Evolutionary conservation across 495 filamentous ascomycete species (phyloP).

Genomic region (Jackrogersella multiformis): DNA sequence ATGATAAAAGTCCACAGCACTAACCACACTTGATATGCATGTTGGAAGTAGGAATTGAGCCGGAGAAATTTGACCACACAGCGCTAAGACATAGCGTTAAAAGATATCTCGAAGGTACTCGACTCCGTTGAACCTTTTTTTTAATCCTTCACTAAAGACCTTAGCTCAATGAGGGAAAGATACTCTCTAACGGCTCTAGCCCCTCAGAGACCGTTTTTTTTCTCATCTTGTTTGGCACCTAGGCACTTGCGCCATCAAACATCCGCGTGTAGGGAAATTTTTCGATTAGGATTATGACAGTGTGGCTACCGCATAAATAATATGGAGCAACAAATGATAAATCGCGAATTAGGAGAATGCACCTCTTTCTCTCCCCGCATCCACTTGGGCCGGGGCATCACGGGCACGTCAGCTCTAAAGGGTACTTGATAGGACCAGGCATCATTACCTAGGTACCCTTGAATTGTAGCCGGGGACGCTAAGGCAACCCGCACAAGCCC

Average conservation of each 20-base stretch:
- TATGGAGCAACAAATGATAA: constrained; percentile 36
- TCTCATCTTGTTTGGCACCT: constrained; percentile 30
- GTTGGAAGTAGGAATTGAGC: constrained; percentile 39
- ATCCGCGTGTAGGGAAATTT: constrained; percentile 20
- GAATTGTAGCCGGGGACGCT: constrained; percentile 36
- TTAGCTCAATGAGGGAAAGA: constrained; percentile 32
- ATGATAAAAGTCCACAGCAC: constrained; percentile 35
- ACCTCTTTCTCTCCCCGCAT: constrained; percentile 38
- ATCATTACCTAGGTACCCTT: constrained; percentile 36
- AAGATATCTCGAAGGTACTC: constrained; percentile 34
- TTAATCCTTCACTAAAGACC: too few species aligned
- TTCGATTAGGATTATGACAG: constrained; percentile 32
- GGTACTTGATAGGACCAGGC: constrained; percentile 34
- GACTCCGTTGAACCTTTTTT: constrained; percentile 32
- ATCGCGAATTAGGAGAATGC: constrained; percentile 31
- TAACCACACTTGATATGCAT: constrained; percentile 33
- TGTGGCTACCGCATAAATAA: constrained; percentile 19
- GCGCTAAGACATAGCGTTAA: constrained; percentile 32
- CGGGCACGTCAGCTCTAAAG: constrained; percentile 41
- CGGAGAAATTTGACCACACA: constrained; percentile 29
- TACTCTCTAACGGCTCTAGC: constrained; percentile 30
- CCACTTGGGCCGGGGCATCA: constrained; percentile 39
- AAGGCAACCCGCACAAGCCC: constrained; percentile 43
- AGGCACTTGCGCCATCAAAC: constrained; percentile 42
- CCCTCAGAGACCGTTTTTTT: constrained; percentile 32